Evolutionary conservation across 352 stramenopile species (phyloP), one percentile per base, ranked within the genome.

Genomic region (Phytophthora chlamydospora): DNA sequence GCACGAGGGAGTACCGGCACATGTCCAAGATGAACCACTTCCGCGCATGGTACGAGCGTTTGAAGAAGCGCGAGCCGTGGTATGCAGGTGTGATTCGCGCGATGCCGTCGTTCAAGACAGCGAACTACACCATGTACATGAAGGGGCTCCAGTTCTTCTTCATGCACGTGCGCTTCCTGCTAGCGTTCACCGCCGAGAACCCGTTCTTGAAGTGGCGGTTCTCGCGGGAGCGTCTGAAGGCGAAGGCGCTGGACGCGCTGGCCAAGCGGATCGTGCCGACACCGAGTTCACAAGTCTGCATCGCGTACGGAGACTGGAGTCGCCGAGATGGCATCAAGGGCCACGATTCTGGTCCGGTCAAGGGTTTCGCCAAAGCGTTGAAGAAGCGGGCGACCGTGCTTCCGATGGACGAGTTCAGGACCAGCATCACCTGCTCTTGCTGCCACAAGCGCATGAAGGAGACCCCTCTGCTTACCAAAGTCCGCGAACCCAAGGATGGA

Each of bases 31-130:
- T 24, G 21, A 24, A 24, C 21, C 21, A 24, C 3, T 24, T 24
- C 1, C 21, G 21, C 21, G 21, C 21, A 24, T 24, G 21, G 21
- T 3, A 24, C 21, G 21, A 24, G 21, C 21, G 21, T 24, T 24
- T 24, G 21, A 24, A 24, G 21, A 24, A 24, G 21, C 21, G 21
- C 3, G 21, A 24, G 21, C 21, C 21, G 21, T 24, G 21, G 21
- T 24, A 24, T 24, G 21, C 17, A 1, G 19, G 10, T 2, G 35
- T 48, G 1, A 36, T 70, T 7, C 19, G 10, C 3, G 42, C 6
- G 29, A 70, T 70, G 54, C 54, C 54, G 1, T 71, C 62, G 10
- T 62, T 71, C 62, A 71, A 62, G 49, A 66, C 54, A 4, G 16
- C 43, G 0, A 40, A 32, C 16, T 65, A 58, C 35, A 33, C 33